Evolutionary conservation across 2,329 filamentous ascomycete genomes (phyloP), one percentile per base, ranked within the genome.

Genomic region (Ophiostoma himal-ulmi): DNA sequence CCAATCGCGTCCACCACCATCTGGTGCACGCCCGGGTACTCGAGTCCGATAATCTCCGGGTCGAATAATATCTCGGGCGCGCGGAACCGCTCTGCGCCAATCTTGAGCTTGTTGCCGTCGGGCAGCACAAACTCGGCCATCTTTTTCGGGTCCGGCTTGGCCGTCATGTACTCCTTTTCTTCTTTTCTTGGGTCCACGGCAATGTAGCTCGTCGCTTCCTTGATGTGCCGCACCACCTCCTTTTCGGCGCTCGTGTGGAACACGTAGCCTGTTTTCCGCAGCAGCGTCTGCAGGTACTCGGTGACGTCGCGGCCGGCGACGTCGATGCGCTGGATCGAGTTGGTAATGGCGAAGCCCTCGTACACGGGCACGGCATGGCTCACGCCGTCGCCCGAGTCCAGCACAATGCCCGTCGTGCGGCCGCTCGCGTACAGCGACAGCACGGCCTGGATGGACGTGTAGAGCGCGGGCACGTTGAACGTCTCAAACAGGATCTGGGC

Each of bases 161-260:
- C 87, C 26, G 90, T 88, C 71, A 90, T 86, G 93, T 94, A 99
- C 74, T 98, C 95, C 81, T 97, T 97, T 82, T 99, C 95, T 80
- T 99, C 95, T 76, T 91, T 93, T 78, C 91, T 90, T 8, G 95
- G 94, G 79, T 98, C 94, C 69, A 91, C 82, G 34, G 95, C 93
- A 54, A 99, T 91, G 79, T 98, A 99, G 71, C 92, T 91, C 67
- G 93, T 90, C 77, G 91, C 92, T 84, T 99, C 95, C 83, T 99
- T 99, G 82, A 99, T 97, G 80, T 93, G 86, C 74, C 94, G 88
- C 71, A 99, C 95, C n/a, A 97, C 93, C 82, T 99, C 95, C 83
- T 99, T 99, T 84, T 99, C 95, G 14, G 95, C 95, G 78, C 93
- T 97, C 22, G 95, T 99, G 81, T 98, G 94, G 79, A 99, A 96